These are phyloP conservation scores for Didymella keratinophila DNA, from an alignment of 2,329 filamentous ascomycete species.

Conservation along the genomic window DNA sequence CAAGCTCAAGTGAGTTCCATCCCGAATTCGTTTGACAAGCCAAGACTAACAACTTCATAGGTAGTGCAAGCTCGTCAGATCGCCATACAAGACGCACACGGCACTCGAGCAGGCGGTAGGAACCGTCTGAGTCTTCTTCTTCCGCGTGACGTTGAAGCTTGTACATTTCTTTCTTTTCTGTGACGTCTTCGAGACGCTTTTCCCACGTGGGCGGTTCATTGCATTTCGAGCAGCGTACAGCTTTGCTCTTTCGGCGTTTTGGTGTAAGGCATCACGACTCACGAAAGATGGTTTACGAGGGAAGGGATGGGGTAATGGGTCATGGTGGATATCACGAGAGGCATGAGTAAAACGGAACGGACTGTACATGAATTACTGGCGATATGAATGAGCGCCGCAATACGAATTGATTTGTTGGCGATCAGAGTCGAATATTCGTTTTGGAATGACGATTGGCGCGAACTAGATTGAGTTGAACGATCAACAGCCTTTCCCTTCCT, in stretches of 20 bases:
- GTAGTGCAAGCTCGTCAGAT: constrained; percentile 55
- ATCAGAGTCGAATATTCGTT: too few species aligned
- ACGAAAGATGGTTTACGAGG: constrained; percentile 11
- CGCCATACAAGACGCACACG: constrained; percentile 52
- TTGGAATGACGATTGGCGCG: too few species aligned
- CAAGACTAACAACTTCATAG: constrained; percentile 39
- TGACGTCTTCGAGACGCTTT: constrained; percentile 10
- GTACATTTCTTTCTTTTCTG: constrained; percentile 25
- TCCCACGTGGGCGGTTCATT: constrained; percentile 10
- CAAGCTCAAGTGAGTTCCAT: constrained; percentile 56
- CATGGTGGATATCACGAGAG: neutral
- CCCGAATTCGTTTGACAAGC: too few species aligned
- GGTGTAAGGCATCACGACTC: constrained; percentile 25
- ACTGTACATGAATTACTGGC: too few species aligned
- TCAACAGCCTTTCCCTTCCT: too few species aligned
- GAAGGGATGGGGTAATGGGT: constrained; percentile 1
- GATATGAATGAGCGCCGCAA: too few species aligned
- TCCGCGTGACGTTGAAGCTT: neutral
- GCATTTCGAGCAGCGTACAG: constrained; percentile 8
- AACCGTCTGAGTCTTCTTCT: neutral
- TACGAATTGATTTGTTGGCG: too few species aligned
- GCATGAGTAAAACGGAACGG: too few species aligned
- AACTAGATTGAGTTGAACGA: too few species aligned
- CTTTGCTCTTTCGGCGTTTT: constrained; percentile 19
- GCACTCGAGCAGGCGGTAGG: constrained; percentile 33